Evolutionary conservation across 169 alveolate species (phyloP).

Genomic region (Perkinsus olseni): DNA sequence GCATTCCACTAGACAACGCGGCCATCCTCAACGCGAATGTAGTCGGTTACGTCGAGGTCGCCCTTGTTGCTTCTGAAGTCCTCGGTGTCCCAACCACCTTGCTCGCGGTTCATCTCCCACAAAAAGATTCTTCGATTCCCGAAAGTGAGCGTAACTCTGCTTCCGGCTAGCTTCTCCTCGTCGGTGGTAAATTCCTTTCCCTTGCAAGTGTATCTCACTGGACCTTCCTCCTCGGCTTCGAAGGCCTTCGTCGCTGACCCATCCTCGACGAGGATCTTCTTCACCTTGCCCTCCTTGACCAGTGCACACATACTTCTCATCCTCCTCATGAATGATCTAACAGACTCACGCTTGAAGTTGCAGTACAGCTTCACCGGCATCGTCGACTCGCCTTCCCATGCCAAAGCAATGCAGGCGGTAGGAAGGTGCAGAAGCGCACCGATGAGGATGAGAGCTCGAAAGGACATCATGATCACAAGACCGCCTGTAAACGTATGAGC

Average conservation of each 20-base stretch:
- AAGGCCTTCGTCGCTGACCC: not conserved
- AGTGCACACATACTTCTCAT: not conserved
- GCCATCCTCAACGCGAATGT: not conserved
- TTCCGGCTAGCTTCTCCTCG: not conserved
- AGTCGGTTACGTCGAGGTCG: not conserved
- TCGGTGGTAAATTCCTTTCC: not conserved
- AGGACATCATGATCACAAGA: no score
- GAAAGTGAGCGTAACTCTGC: not conserved
- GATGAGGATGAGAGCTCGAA: no score
- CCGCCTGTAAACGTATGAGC: no score
- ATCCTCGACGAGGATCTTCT: not conserved
- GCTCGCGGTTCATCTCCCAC: not conserved
- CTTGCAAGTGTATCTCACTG: not conserved
- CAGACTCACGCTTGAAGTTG: not conserved
- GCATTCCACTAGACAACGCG: not conserved
- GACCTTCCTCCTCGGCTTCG: not conserved
- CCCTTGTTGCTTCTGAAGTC: not conserved
- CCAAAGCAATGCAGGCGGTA: no score
- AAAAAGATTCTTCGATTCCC: not conserved
- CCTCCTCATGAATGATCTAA: not conserved
- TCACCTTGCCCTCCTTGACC: not conserved
- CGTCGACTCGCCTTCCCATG: no score
- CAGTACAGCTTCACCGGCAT: not conserved
- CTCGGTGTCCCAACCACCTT: not conserved
- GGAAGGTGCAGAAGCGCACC: no score